A percentile compares a stretch with the other conserved stretches of the same genome.
Conservation (phyloP, 1,139 yeast genomes). For the Nadsonia commutata region DNA sequence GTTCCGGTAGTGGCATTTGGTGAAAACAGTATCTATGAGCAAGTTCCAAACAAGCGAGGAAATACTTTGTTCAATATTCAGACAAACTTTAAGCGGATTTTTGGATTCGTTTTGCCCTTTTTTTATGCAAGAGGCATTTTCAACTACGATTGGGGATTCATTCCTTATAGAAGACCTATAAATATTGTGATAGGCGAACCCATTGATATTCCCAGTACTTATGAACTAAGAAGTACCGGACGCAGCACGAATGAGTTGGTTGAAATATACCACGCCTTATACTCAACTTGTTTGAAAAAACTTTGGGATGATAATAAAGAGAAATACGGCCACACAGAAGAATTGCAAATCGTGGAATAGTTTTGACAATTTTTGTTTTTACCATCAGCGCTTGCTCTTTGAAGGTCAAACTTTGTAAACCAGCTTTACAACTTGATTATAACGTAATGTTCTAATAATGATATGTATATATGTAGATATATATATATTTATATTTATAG, state of each 20-base stretch:
- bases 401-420: too few species aligned
- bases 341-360: constrained; percentile 13
- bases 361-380: background rate
- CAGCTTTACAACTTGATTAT: too few species aligned
- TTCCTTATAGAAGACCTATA: constrained; percentile 76
- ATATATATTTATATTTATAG: too few species aligned
- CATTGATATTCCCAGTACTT: constrained; percentile 45
- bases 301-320: constrained; percentile 60
- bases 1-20: constrained; percentile 93
- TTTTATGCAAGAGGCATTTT: constrained; percentile 88
- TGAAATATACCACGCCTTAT: constrained; percentile 57
- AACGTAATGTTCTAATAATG: too few species aligned
- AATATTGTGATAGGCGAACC: constrained; percentile 67
- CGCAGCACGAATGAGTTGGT: constrained; percentile 33
- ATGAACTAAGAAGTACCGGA: constrained; percentile 17
- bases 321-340: constrained; percentile 23
- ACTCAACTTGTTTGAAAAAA: constrained; percentile 49
- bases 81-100: constrained; percentile 48
- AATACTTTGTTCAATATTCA: constrained; percentile 48
- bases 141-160: constrained; percentile 79
- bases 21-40: constrained; percentile 62
- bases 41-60: constrained; percentile 38
- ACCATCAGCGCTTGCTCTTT: too few species aligned
- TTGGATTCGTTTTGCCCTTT: constrained; percentile 80
- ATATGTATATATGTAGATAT: too few species aligned